Conservation (phyloP, 345 rosid genomes). For the thale cress (Arabidopsis thaliana) region DNA sequence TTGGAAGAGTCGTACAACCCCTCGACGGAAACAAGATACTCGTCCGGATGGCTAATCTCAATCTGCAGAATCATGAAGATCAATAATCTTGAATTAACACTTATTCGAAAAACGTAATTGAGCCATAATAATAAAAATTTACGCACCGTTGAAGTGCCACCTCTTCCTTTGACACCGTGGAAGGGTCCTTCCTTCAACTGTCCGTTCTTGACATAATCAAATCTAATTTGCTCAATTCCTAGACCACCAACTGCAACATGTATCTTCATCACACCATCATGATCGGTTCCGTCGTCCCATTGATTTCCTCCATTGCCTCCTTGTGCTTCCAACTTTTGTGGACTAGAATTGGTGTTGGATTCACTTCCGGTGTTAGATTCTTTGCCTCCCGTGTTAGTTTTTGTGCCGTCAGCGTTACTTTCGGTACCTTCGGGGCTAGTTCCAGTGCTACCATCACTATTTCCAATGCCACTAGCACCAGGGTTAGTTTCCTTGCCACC, state of each 20-base stretch:
- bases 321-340: slow-evolving; percentile 23
- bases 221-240: slow-evolving; percentile 15
- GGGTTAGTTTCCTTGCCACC: background rate
- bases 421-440: too few species aligned
- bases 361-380: background rate
- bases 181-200: background rate
- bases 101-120: background rate
- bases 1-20: slow-evolving; percentile 19
- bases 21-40: slow-evolving; percentile 18
- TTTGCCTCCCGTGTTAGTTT: too few species aligned
- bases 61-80: background rate
- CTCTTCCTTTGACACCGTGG: slow-evolving; percentile 16
- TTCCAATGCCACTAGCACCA: too few species aligned
- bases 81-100: background rate
- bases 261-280: slow-evolving; percentile 34
- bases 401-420: too few species aligned
- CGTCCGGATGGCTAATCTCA: background rate
- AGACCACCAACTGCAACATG: background rate
- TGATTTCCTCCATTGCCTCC: slow-evolving; percentile 36
- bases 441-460: too few species aligned
- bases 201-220: slow-evolving; percentile 19
- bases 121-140: background rate
- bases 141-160: background rate
- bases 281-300: slow-evolving; percentile 43
- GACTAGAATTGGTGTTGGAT: slow-evolving; percentile 1